Evolutionary conservation across 176 grass and related monocot species (phyloP), one percentile per base, ranked within the genome.

Genomic region (Oryza punctata): DNA sequence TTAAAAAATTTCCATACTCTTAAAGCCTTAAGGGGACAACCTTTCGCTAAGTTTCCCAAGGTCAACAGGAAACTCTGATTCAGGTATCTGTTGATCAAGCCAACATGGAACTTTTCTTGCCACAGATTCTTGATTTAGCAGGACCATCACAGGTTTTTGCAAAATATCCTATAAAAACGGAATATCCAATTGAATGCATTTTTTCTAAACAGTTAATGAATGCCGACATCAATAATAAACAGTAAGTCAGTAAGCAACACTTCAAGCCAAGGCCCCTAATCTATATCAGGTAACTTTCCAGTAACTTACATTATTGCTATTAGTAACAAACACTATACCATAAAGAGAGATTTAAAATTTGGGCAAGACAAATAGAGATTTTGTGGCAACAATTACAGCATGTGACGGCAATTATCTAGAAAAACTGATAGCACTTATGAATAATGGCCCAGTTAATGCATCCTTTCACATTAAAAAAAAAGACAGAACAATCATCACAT

Each of bases 1-100:
- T 77, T 73, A 23, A n/a, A 72, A 38, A 54, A 82, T 72, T 70
- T 46, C 30, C 28, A 78, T 80, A 38, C 1, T 57, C n/a, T 21
- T 35, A 35, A 35, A 35, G 33, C 33, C 33, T 35, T 75, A 25
- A 69, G 50, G 47, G 66, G 46, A 83, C 54, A 35, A 95, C 96
- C 96, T 94, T 85, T 91, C 80, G 52, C 83, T 74, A 59, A 95
- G 80, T 52, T 88, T 85, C 66, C 83, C 76, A 69, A 82, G 71
- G 83, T 91, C 88, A 69, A 98, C 37, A 66, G 92, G 92, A 91
- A 93, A 90, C 46, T 93, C 71, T 74, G 88, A 84, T 57, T 95
- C 89, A 46, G 90, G 69, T 45, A 52, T 68, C 76, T 91, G 86
- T 74, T 78, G 85, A 88, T 98, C 92, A 84, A 98, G 92, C 95